Percentiles rank a stretch among this genome's conserved stretches.
Conservation (phyloP, 2,329 filamentous ascomycete species). For the Phaeomoniella chlamydospora region DNA sequence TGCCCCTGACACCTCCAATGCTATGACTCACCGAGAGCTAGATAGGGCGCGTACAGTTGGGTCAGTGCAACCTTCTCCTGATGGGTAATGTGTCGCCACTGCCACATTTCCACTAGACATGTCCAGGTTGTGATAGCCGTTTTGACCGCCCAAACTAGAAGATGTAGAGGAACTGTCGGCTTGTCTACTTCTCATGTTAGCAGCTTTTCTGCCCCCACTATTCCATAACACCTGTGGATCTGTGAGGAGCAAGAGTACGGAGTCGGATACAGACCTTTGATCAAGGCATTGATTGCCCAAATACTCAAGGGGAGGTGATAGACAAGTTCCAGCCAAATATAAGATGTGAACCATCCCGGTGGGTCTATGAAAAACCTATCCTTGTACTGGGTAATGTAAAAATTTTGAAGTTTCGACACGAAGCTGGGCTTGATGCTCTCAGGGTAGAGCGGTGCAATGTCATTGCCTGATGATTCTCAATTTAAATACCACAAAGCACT, state of each 20-base stretch:
- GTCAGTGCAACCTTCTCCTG: conserved; percentile 34
- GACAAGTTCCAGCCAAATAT: conserved; percentile 42
- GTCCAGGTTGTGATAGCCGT: conserved; percentile 47
- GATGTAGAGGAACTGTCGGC: conserved; percentile 41
- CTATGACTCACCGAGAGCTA: conserved; percentile 34
- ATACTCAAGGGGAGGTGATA: conserved; percentile 48
- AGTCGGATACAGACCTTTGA: conserved; percentile 23
- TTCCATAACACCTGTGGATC: background rate
- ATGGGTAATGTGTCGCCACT: conserved; percentile 34
- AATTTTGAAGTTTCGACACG: conserved; percentile 35
- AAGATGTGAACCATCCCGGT: conserved; percentile 44
- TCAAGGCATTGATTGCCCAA: conserved; percentile 43
- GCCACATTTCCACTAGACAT: conserved; percentile 46
- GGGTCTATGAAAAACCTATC: conserved; percentile 49
- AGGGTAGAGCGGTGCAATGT: conserved; percentile 46
- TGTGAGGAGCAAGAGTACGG: conserved; percentile 2
- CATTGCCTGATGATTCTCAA: conserved; percentile 34
- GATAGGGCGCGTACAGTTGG: conserved; percentile 42
- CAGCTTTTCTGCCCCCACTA: background rate
- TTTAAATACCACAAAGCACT: too few species aligned
- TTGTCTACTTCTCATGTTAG: conserved; percentile 28
- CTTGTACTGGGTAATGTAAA: conserved; percentile 45
- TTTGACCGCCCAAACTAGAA: conserved; percentile 45
- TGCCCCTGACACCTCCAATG: background rate
- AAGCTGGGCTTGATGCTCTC: conserved; percentile 30